A percentile compares a stretch with the other conserved stretches of the same genome.
Evolutionary conservation across 768 basidiomycete species (phyloP).

Genomic region (Mycena venus): DNA sequence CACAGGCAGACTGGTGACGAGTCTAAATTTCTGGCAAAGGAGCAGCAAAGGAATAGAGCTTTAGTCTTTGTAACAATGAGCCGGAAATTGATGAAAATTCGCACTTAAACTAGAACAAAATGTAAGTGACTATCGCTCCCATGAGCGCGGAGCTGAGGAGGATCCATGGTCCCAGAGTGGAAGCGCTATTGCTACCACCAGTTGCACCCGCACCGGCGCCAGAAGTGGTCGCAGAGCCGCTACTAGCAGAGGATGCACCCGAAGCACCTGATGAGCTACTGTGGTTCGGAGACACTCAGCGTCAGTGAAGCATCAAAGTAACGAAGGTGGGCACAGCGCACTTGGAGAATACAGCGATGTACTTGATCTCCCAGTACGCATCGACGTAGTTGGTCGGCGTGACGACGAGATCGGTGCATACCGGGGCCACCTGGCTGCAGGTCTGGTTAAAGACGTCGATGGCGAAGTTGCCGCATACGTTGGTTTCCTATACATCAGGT

Average conservation of each 20-base stretch:
- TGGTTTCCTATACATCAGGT: constrained; percentile 14
- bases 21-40: background rate
- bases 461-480: constrained; percentile 42
- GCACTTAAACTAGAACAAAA: background rate
- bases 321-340: background rate
- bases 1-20: too few relatives aligned
- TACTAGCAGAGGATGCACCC: background rate
- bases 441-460: constrained; percentile 9
- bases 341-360: constrained; percentile 48
- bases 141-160: background rate
- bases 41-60: background rate
- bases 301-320: background rate
- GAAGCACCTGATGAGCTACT: background rate
- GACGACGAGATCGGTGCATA: constrained; percentile 46
- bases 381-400: constrained; percentile 48
- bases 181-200: background rate
- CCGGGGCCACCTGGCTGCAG: constrained; percentile 41
- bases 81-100: background rate
- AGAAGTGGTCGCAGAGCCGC: background rate
- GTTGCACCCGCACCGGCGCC: background rate
- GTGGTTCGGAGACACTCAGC: background rate
- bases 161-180: background rate
- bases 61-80: background rate
- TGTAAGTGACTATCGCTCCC: background rate
- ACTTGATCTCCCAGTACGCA: constrained; percentile 58